Evolutionary conservation across 2,329 filamentous ascomycete genomes (phyloP).

Genomic region (Aspergillus oerlinghausenensis): DNA sequence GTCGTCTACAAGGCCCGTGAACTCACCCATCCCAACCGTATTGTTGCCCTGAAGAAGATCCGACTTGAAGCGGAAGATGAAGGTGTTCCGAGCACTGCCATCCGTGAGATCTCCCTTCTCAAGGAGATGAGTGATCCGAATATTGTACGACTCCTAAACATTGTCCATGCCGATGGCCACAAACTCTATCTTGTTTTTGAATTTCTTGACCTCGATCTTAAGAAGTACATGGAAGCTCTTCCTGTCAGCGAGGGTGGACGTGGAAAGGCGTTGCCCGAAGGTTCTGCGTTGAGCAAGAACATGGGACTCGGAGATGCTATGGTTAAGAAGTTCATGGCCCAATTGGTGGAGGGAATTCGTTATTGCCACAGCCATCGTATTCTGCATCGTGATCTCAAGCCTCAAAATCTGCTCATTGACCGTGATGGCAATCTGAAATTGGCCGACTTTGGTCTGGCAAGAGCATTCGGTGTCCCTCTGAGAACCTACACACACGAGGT

Average conservation of each 20-base stretch:
- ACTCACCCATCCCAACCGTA: constrained; percentile 73
- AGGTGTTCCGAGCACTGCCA: constrained; percentile 85
- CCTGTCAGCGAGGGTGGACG: constrained; percentile 79
- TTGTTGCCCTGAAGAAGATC: constrained; percentile 93
- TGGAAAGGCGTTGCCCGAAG: constrained; percentile 79
- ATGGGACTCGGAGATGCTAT: constrained; percentile 73
- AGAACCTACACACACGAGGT: constrained; percentile 89
- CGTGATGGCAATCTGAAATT: constrained; percentile 84
- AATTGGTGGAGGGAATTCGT: constrained; percentile 75
- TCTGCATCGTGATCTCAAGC: constrained; percentile 83
- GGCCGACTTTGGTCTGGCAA: constrained; percentile 82
- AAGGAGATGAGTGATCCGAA: constrained; percentile 93
- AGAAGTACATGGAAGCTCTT: constrained; percentile 93
- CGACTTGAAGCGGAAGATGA: constrained; percentile 93
- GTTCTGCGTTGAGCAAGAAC: constrained; percentile 59
- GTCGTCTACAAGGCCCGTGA: constrained; percentile 94
- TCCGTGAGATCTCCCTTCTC: constrained; percentile 87
- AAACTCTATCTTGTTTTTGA: constrained; percentile 93
- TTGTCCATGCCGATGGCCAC: constrained; percentile 89
- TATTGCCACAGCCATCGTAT: constrained; percentile 89
- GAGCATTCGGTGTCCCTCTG: constrained; percentile 85
- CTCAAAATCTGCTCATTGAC: constrained; percentile 84
- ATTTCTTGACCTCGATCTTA: constrained; percentile 84
- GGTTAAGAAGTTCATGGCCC: constrained; percentile 90
- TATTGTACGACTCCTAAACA: constrained; percentile 83